Evolutionary conservation across 352 stramenopile species (phyloP).

Genomic region (Pythium folliculosum): DNA sequence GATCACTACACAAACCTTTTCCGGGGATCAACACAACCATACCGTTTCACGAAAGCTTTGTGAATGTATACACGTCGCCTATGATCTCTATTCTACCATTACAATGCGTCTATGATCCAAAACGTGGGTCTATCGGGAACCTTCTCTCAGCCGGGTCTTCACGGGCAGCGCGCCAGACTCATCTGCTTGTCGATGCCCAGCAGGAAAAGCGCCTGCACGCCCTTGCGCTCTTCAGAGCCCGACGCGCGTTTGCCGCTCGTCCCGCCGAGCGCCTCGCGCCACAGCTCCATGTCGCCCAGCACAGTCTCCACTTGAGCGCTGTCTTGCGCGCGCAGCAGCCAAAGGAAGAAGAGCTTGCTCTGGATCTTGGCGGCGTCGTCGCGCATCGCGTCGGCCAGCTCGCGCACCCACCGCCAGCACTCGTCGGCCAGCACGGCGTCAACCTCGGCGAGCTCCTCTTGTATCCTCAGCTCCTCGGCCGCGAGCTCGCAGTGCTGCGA

Average conservation of each 20-base stretch:
- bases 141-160: background rate
- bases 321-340: constrained; percentile 13
- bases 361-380: constrained; percentile 6
- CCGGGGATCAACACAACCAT: too few species aligned
- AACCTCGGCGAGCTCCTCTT: constrained; percentile 18
- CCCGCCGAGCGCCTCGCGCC: constrained; percentile 1
- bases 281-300: constrained; percentile 24
- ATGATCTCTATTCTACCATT: constrained; percentile 12
- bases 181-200: constrained; percentile 29
- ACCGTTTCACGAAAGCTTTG: too few species aligned
- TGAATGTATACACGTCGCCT: background rate
- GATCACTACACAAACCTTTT: too few species aligned
- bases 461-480: constrained; percentile 17
- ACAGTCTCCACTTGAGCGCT: background rate
- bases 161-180: constrained; percentile 15
- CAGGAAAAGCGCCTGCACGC: constrained; percentile 25
- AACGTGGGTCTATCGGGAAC: constrained; percentile 3
- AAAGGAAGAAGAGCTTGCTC: constrained; percentile 25
- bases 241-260: background rate
- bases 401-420: constrained; percentile 20
- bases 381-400: constrained; percentile 17
- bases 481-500: constrained; percentile 11
- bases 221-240: constrained; percentile 17
- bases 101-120: constrained; percentile 1
- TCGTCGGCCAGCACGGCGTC: constrained; percentile 18